phyloP scores from a whole-genome alignment of 495 filamentous ascomycete species.

The Penicillium steckii region DNA sequence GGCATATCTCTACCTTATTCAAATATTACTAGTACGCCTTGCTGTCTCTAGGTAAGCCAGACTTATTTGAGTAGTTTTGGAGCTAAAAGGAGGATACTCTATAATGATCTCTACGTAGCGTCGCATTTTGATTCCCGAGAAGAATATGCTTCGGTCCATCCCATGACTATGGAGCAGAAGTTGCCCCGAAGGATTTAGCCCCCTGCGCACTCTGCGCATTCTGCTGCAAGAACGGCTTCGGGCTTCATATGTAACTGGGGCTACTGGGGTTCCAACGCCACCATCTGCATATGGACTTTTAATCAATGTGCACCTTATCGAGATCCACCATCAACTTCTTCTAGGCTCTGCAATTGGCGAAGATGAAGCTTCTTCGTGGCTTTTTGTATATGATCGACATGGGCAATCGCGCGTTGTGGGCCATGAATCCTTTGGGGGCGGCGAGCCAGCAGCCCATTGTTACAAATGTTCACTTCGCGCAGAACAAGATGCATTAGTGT shows the following conservation, averaged over 20 bases:
- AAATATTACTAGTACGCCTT: background rate
- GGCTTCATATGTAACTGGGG: background rate
- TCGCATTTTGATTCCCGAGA: no score
- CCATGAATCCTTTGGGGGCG: background rate
- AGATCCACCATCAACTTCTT: background rate
- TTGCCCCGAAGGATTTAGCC: background rate
- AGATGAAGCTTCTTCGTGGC: background rate
- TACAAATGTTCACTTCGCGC: background rate
- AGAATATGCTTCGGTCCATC: no score
- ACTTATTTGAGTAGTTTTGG: background rate
- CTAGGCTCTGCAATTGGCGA: background rate
- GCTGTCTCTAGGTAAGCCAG: background rate
- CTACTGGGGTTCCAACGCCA: background rate
- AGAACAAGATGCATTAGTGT: constrained; percentile 2
- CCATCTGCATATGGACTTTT: background rate
- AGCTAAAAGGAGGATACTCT: no score
- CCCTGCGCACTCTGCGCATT: no score
- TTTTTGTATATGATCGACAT: background rate
- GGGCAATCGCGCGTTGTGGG: constrained; percentile 3
- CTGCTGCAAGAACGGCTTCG: background rate
- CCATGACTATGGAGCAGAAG: background rate
- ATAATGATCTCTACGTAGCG: no score
- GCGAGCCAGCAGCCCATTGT: background rate
- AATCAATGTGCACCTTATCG: background rate
- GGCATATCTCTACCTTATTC: background rate